Evolutionary conservation across 2,329 filamentous ascomycete genomes (phyloP).

Genomic region (Tolypocladium ophioglossoides): DNA sequence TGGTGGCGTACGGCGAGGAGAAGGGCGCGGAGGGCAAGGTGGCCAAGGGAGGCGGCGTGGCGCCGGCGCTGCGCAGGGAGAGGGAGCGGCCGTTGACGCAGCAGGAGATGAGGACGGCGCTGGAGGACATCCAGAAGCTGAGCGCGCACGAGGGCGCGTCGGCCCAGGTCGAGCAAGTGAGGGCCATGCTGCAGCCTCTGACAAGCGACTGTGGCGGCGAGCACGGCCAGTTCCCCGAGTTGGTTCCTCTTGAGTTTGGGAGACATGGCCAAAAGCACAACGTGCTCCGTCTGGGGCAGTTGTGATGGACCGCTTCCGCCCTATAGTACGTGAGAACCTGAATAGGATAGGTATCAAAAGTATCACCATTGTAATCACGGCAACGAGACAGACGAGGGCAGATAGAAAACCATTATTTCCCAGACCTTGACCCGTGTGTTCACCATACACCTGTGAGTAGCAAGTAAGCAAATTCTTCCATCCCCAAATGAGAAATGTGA

Average conservation of each 20-base stretch:
- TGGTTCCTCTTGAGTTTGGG: slow-evolving; percentile 12
- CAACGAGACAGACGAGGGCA: background rate
- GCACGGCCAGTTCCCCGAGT: slow-evolving; percentile 2
- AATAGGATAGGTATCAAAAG: background rate
- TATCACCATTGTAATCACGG: too few species aligned
- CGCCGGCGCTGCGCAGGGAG: slow-evolving; percentile 14
- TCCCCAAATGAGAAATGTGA: background rate
- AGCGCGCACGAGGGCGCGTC: slow-evolving; percentile 8
- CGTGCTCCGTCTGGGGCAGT: slow-evolving; percentile 6
- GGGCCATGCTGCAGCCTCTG: slow-evolving; percentile 13
- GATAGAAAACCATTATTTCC: background rate
- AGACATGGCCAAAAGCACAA: slow-evolving; percentile 1
- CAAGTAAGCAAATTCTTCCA: background rate
- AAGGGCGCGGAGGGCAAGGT: slow-evolving; percentile 1
- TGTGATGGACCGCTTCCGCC: background rate
- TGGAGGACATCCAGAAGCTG: slow-evolving; percentile 15
- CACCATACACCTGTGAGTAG: background rate
- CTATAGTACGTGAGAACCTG: background rate
- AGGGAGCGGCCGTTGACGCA: slow-evolving; percentile 16
- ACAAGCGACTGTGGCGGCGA: slow-evolving; percentile 1
- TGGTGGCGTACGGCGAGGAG: slow-evolving; percentile 19
- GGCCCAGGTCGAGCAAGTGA: slow-evolving; percentile 13
- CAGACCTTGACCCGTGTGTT: background rate
- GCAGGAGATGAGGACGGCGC: slow-evolving; percentile 13
- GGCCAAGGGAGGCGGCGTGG: slow-evolving; percentile 5